Base-by-base conservation (phyloP, 176 grass and related monocot species). In the Phoenix roebelenii region DNA sequence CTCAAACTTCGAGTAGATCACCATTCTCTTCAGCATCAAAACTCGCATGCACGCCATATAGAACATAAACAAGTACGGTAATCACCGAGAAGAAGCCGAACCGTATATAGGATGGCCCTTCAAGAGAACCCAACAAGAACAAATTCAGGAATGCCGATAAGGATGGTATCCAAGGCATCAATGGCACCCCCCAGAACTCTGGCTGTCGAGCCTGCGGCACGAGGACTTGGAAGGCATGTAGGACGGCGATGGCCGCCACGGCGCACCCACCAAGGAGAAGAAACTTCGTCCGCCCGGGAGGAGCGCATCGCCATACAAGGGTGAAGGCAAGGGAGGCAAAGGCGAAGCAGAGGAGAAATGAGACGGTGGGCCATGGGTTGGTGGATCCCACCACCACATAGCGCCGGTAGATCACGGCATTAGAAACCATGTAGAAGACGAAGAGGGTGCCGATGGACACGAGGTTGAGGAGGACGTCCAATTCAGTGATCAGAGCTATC, bases 361-460 rank as follows among this genome's bases (percentile, higher is more conserved):
- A 72, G 1, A 85, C 52, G 28, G 84, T 85, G 26, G 75, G 80
- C 81, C 76, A 79, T 0, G 76, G 66, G 3, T 49, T n/a, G 18
- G n/a, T 23, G 7, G 9, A 61, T 18, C 84, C 83, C 0, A 48
- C 14, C 39, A 55, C 57, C 1, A 70, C 84, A 63, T 97, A 98
- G 23, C 93, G 93, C 69, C 79, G 87, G 76, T 88, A 98, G 18
- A 98, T 55, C 24, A 98, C 72, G 49, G 93, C 93, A 65, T 92
- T 98, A 72, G 84, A 79, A 15, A 98, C 93, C 87, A 98, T 98
- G 82, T 98, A 98, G 75, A 98, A 98, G 63, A 98, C 93, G 67
- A 92, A 92, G 75, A 98, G 87, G 54, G 93, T 98, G 75, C 93
- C 93, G 67, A 98, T 98, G 72, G 81, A 81, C 48, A 98, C 65